Conservation (phyloP, 1,139 yeast genomes). For the Candida pseudoviswanathii region DNA sequence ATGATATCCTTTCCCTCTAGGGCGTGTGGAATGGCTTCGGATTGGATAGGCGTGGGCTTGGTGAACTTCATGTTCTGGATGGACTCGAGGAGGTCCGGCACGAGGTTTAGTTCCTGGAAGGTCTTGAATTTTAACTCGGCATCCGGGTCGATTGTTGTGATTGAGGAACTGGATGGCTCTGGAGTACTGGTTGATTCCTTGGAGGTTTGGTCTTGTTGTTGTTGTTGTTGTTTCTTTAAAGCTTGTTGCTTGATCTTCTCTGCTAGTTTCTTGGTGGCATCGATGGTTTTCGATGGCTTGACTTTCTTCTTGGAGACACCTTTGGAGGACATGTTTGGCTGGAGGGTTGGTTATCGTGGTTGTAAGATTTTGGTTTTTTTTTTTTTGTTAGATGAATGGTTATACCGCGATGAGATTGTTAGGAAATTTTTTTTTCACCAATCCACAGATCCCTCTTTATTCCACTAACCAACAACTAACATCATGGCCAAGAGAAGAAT, state of each 20-base stretch:
- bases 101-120: slow-evolving; percentile 57
- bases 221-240: slow-evolving; percentile 27
- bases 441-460: slow-evolving; percentile 1
- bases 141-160: slow-evolving; percentile 23
- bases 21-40: slow-evolving; percentile 90
- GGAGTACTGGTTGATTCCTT: slow-evolving; percentile 16
- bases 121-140: slow-evolving; percentile 39
- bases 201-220: slow-evolving; percentile 17
- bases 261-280: slow-evolving; percentile 39
- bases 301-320: slow-evolving; percentile 19
- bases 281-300: slow-evolving; percentile 17
- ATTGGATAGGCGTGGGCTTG: slow-evolving; percentile 88
- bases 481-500: slow-evolving; percentile 48
- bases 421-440: neutral
- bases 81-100: slow-evolving; percentile 82
- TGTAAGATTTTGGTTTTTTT: neutral
- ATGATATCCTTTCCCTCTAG: slow-evolving; percentile 81
- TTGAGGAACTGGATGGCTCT: slow-evolving; percentile 8
- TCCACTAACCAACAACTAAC: neutral
- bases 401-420: slow-evolving; percentile 11
- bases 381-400: slow-evolving; percentile 5
- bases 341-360: neutral
- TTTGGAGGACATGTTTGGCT: slow-evolving; percentile 15
- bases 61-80: slow-evolving; percentile 66
- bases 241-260: slow-evolving; percentile 61